Percentiles rank a stretch among this genome's conserved stretches.
These are phyloP conservation scores for Recurvomyces mirabilis DNA, from an alignment of 495 filamentous ascomycete genomes.

Conservation along the genomic window DNA sequence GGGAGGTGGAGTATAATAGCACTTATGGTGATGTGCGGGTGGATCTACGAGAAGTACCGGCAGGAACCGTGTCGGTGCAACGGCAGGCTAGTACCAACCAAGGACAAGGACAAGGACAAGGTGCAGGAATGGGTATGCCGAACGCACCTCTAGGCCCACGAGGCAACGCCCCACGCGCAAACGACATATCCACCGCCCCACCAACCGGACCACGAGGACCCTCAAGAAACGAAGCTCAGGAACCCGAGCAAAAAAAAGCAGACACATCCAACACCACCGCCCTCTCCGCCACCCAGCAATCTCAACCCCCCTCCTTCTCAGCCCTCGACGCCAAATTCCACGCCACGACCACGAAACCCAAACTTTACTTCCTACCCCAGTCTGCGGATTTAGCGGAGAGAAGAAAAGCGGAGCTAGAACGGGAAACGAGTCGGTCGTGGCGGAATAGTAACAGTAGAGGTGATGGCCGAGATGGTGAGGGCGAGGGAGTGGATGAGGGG, in stretches of 20 bases:
- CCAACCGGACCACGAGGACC: neutral
- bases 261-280: neutral
- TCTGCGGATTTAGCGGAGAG: slow-evolving; percentile 42
- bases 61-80: neutral
- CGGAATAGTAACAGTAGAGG: too few relatives aligned
- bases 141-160: slow-evolving; percentile 16
- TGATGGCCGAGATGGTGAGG: slow-evolving; percentile 25
- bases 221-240: neutral
- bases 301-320: slow-evolving; percentile 5
- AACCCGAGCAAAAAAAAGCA: neutral
- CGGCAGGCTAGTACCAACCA: slow-evolving; percentile 31
- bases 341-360: slow-evolving; percentile 54
- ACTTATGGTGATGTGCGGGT: neutral
- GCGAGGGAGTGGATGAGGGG: neutral
- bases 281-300: neutral
- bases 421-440: slow-evolving; percentile 40
- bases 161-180: slow-evolving; percentile 19
- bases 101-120: neutral
- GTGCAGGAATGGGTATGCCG: slow-evolving; percentile 33
- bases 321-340: slow-evolving; percentile 50
- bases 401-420: slow-evolving; percentile 56
- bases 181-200: slow-evolving; percentile 15
- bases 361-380: slow-evolving; percentile 56
- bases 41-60: neutral
- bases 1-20: slow-evolving; percentile 60